A percentile compares a stretch with the other conserved stretches of the same genome.
Evolutionary conservation across 148 eudicot species (phyloP).

Genomic region (Rhododendron molle): DNA sequence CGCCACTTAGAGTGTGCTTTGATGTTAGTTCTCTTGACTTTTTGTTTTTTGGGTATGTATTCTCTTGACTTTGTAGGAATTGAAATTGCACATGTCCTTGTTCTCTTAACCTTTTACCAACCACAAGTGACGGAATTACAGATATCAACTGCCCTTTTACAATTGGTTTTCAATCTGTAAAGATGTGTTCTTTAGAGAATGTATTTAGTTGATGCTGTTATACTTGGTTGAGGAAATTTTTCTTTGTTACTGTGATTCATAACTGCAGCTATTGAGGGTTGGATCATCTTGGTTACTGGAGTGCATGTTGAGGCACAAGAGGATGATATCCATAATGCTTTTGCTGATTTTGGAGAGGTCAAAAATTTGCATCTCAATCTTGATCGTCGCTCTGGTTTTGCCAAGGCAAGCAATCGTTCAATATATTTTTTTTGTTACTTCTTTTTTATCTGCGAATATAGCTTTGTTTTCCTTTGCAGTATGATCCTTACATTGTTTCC

Average conservation of each 20-base stretch:
- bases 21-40: not conserved
- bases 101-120: not conserved
- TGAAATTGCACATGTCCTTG: too few relatives aligned
- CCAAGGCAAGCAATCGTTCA: slow-evolving; percentile 39
- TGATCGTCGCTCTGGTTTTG: slow-evolving; percentile 84
- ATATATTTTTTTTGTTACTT: too few relatives aligned
- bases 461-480: not conserved
- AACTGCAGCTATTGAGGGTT: slow-evolving; percentile 75
- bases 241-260: not conserved
- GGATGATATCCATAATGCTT: slow-evolving; percentile 65
- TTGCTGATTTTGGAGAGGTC: slow-evolving; percentile 71
- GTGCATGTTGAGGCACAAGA: slow-evolving; percentile 78
- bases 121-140: not conserved
- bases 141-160: not conserved
- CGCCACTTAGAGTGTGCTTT: not conserved
- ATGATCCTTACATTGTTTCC: not conserved
- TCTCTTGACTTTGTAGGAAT: too few relatives aligned
- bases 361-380: slow-evolving; percentile 79
- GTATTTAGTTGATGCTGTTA: not conserved
- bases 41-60: not conserved
- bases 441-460: not conserved
- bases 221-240: not conserved
- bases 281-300: slow-evolving; percentile 72
- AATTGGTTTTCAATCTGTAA: not conserved
- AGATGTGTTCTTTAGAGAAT: not conserved